These are phyloP conservation scores for Xylaria sp. DNA, from an alignment of 2,329 filamentous ascomycete genomes.

Conservation along the genomic window DNA sequence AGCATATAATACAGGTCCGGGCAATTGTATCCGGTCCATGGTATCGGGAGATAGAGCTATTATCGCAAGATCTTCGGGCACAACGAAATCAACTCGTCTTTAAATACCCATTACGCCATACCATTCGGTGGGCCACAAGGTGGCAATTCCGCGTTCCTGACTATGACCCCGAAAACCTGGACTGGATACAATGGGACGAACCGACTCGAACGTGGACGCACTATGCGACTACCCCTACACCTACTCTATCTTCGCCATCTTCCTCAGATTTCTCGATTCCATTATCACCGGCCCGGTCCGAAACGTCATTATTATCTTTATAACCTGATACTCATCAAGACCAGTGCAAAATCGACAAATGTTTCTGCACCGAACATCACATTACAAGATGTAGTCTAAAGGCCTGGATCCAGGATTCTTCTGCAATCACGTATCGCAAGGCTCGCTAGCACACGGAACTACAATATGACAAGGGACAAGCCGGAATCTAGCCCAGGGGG, in stretches of 20 bases:
- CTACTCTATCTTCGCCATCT: background rate
- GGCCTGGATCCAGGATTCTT: too few relatives aligned
- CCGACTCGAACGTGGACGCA: background rate
- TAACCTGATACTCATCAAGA: background rate
- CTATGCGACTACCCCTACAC: background rate
- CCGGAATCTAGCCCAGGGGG: too few relatives aligned
- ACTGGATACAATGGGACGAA: background rate
- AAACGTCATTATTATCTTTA: background rate
- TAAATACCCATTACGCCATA: background rate
- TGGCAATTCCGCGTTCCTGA: conserved; percentile 3
- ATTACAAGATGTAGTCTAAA: too few relatives aligned
- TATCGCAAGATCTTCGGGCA: background rate
- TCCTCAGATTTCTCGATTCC: too few relatives aligned
- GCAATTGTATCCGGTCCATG: conserved; percentile 2
- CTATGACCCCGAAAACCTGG: background rate
- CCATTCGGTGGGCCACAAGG: background rate
- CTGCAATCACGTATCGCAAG: too few relatives aligned
- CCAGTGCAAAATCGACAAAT: too few relatives aligned
- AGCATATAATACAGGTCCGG: background rate
- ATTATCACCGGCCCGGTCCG: background rate
- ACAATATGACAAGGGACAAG: too few relatives aligned
- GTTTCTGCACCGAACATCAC: too few relatives aligned
- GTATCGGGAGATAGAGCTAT: conserved; percentile 2
- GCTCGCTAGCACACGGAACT: too few relatives aligned
- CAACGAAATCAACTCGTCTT: background rate